Evolutionary conservation across 345 rosid genomes (phyloP).

Genomic region (Populus tremula): DNA sequence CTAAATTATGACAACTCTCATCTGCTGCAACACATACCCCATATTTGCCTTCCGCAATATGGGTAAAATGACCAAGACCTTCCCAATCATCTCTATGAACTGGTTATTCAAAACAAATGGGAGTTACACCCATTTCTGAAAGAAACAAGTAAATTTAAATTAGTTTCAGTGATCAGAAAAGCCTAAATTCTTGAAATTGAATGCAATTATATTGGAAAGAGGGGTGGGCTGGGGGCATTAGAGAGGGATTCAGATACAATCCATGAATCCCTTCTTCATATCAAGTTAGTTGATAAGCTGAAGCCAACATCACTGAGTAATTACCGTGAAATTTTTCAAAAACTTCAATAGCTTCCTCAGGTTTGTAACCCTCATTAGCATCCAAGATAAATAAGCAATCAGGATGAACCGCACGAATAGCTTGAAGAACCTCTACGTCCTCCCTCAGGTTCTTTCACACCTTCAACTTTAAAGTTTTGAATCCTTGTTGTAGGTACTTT

Average conservation of each 20-base stretch:
- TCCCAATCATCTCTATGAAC: conserved; percentile 93
- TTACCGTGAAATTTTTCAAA: conserved; percentile 73
- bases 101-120: conserved; percentile 90
- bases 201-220: neutral
- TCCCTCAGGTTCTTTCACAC: conserved; percentile 77
- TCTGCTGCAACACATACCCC: conserved; percentile 91
- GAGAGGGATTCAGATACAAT: neutral
- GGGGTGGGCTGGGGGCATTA: neutral
- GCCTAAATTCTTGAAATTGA: neutral
- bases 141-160: conserved; percentile 10
- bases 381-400: conserved; percentile 80
- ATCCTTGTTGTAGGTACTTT: conserved; percentile 66
- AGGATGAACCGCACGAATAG: conserved; percentile 73
- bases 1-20: conserved; percentile 77
- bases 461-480: conserved; percentile 83
- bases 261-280: neutral
- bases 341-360: conserved; percentile 77
- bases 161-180: neutral
- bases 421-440: conserved; percentile 80
- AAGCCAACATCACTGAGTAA: neutral
- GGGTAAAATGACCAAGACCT: conserved; percentile 79
- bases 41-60: conserved; percentile 52
- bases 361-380: conserved; percentile 87
- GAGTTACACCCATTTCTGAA: conserved; percentile 80
- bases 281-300: neutral